Base-by-base conservation (phyloP, 176 grass and related monocot species). In the Zoysia japonica region DNA sequence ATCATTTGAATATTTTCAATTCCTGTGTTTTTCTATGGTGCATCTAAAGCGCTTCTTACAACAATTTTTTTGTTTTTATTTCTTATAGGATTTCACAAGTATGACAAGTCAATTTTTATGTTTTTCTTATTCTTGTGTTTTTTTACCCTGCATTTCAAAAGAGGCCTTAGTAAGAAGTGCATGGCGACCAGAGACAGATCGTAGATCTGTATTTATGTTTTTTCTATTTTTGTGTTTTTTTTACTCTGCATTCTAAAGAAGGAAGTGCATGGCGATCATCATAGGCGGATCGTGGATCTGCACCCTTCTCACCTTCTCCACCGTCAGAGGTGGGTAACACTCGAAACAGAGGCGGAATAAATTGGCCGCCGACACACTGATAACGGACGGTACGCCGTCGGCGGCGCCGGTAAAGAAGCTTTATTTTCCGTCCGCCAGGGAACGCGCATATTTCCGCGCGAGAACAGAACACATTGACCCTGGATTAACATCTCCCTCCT, bases 291-390 rank as follows among this genome's bases (percentile, higher is more conserved):
- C 28, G 28, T 28, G 28, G 46, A n/a, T 76, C 41, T 75, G 36
- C 17, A 12, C 19, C 51, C 2, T 47, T 7, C 7, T 13, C 52
- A 16, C 14, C 52, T 54, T 16, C 12, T 54, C 3, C 52, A 54
- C 14, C 52, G 14, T 4, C 20, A 70, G 46, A n/a, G 46, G n/a
- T 50, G 19, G 10, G 5, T 13, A 10, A 17, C 28, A 5, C 28
- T 10, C 0, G 14, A 68, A 15, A 40, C 0, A 17, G 28, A 53
- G 2, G 55, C 38, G 16, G n/a, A 47, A 14, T 42, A 73, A 15
- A 37, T 61, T 61, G 74, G 42, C 56, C 74, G 43, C 57, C 57
- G 74, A 76, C 74, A 63, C 73, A 35, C 16, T 10, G 3, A 60
- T 36, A 62, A 76, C 36, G 45, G 19, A 12, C 7, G 1, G 70